phyloP scores from a whole-genome alignment of 2,329 filamentous ascomycete species.

The Arthrobotrys pseudoclavata region DNA sequence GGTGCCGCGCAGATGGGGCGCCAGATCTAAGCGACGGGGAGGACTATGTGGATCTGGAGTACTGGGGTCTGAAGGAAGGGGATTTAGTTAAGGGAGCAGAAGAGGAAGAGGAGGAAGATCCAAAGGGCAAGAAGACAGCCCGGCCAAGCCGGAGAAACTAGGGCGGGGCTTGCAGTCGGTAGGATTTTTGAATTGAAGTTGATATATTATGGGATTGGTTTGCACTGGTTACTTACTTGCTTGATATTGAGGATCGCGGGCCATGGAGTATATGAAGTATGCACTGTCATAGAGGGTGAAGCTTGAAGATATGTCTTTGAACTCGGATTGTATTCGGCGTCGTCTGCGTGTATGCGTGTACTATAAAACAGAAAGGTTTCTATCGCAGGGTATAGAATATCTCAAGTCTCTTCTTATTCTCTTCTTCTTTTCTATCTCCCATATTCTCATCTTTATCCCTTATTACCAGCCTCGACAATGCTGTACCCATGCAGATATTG shows the following conservation, averaged over 20 bases:
- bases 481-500: not conserved
- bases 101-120: conserved; percentile 70
- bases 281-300: conserved; percentile 2
- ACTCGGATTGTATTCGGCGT: conserved; percentile 20
- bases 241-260: not conserved
- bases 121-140: conserved; percentile 51
- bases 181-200: not conserved
- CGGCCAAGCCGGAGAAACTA: conserved; percentile 50
- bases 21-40: conserved; percentile 87
- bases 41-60: conserved; percentile 88
- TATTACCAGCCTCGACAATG: not conserved
- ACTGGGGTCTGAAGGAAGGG: conserved; percentile 81
- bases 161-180: not conserved
- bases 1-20: conserved; percentile 75
- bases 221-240: not conserved
- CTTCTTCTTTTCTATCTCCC: no score
- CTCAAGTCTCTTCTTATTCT: no score
- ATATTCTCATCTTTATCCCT: no score
- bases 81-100: conserved; percentile 82
- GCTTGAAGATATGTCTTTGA: not conserved
- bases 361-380: no score
- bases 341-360: conserved; percentile 3
- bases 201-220: not conserved
- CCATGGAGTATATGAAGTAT: not conserved
- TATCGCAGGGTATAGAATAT: no score